Conservation (phyloP, 2,329 filamentous ascomycete species). For the Sphaceloma murrayae region DNA sequence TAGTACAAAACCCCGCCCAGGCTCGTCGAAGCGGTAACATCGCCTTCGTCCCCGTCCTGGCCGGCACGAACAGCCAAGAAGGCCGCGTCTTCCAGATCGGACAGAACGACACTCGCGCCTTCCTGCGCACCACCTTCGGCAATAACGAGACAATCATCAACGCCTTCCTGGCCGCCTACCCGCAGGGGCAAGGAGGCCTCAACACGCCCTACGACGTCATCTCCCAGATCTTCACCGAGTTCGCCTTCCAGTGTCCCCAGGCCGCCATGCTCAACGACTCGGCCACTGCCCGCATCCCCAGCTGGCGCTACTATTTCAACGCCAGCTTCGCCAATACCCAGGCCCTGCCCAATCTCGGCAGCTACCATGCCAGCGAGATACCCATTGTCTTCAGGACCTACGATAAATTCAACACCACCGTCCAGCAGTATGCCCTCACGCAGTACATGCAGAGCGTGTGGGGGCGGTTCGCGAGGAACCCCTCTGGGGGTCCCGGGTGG, state of each 20-base stretch:
- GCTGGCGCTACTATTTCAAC: slow-evolving; percentile 34
- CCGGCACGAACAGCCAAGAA: slow-evolving; percentile 30
- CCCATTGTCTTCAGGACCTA: slow-evolving; percentile 31
- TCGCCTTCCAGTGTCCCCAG: slow-evolving; percentile 25
- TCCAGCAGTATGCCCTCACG: slow-evolving; percentile 27
- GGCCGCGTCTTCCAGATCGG: slow-evolving; percentile 28
- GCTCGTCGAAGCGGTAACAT: slow-evolving; percentile 25
- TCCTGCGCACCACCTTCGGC: slow-evolving; percentile 20
- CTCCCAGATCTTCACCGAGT: slow-evolving; percentile 25
- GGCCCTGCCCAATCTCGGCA: slow-evolving; percentile 25
- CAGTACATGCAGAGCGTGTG: slow-evolving; percentile 28
- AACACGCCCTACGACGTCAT: slow-evolving; percentile 24
- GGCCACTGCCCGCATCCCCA: slow-evolving; percentile 25
- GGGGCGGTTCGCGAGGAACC: slow-evolving; percentile 32
- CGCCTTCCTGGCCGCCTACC: slow-evolving; percentile 25
- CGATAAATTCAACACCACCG: slow-evolving; percentile 23
- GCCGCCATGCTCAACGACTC: slow-evolving; percentile 25
- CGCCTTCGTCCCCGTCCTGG: slow-evolving; percentile 29
- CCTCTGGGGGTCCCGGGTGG: slow-evolving; percentile 31
- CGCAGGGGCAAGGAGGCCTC: slow-evolving; percentile 21
- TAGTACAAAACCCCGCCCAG: slow-evolving; percentile 24
- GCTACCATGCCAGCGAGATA: slow-evolving; percentile 31
- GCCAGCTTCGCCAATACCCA: slow-evolving; percentile 29
- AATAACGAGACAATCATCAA: slow-evolving; percentile 21
- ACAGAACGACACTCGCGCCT: slow-evolving; percentile 23